Evolutionary conservation across 2,329 filamentous ascomycete species (phyloP), one percentile per base, ranked within the genome.

Genomic region (Penicillium oxalicum): DNA sequence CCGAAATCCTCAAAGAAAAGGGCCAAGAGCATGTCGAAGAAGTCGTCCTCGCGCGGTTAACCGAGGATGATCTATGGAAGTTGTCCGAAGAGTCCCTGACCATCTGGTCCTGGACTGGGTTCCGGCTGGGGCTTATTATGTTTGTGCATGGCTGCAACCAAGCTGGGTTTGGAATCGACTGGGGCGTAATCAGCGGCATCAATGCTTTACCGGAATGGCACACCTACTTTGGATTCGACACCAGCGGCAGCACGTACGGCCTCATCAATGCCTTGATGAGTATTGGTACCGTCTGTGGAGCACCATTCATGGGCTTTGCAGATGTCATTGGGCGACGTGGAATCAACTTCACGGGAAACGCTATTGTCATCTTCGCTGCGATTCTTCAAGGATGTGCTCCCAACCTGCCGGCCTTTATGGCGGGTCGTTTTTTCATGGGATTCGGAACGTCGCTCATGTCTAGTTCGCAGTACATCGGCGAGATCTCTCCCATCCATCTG

Each of bases 271-370:
- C 73, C 1, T 60, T 76, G 34, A 76, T 76, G 74, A 71, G 66
- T 9, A 73, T 76, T 35, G 74, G 73, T 25, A 71, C 62, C 5
- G 69, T 77, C 41, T 66, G 67, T 46, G 76, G 77, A 13, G 72
- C 77, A 3, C 76, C 75, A 0, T 75, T 79, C 41, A 68, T 77
- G 45, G 68, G 70, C 5, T 66, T 78, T 6, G 72, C 74, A 52
- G 77, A 79, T 60, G 67, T 76, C 6, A 72, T 78, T 54, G 76
- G 77, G 39, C 72, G 76, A 47, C 73, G 77, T 50, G 74, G 74
- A 5, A 67, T 75, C 59, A 75, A 74, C 52, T 76, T 76, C 42
- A 41, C 68, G 8, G 75, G 75, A 3, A 77, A 75, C 42, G 50
- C 61, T 24, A 63, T 76, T 39, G 72, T 75, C n/a, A 62, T 76